These are phyloP conservation scores for Auricularia cornea DNA, from an alignment of 768 basidiomycete genomes.

Conservation along the genomic window DNA sequence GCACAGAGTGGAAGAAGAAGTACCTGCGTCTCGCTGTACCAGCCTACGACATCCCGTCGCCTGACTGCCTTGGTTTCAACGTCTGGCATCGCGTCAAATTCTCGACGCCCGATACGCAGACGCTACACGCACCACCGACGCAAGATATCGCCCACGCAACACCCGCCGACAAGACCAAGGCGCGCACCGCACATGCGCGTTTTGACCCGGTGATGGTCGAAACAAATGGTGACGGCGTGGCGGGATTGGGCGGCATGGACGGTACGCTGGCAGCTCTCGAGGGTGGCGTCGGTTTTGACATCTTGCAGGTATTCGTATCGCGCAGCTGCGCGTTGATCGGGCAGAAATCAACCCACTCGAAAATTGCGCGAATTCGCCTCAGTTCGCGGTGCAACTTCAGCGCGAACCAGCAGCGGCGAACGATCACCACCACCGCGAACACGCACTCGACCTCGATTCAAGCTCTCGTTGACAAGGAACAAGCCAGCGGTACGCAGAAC, in stretches of 20 bases:
- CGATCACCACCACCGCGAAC: too few relatives aligned
- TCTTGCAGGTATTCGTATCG: background rate
- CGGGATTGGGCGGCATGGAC: background rate
- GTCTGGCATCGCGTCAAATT: background rate
- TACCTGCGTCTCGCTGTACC: background rate
- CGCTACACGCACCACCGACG: slow-evolving; percentile 7
- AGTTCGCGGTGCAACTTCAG: too few relatives aligned
- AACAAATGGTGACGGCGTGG: background rate
- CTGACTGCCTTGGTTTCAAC: background rate
- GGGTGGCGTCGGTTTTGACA: too few relatives aligned
- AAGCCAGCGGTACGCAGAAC: too few relatives aligned
- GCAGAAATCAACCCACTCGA: too few relatives aligned
- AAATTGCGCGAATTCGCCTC: too few relatives aligned
- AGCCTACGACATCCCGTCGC: background rate
- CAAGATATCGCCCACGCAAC: background rate
- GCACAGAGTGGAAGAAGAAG: background rate
- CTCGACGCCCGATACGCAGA: slow-evolving; percentile 7
- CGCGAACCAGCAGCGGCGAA: too few relatives aligned
- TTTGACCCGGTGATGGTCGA: background rate
- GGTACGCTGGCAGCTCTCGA: background rate
- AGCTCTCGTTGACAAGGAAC: too few relatives aligned
- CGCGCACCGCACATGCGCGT: background rate
- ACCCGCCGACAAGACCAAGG: background rate
- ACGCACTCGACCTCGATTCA: too few relatives aligned
- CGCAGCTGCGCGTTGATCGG: background rate